A percentile compares a stretch with the other conserved stretches of the same genome.
Evolutionary conservation across 2,329 filamentous ascomycete genomes (phyloP).

Genomic region (Fusarium bactridioides): DNA sequence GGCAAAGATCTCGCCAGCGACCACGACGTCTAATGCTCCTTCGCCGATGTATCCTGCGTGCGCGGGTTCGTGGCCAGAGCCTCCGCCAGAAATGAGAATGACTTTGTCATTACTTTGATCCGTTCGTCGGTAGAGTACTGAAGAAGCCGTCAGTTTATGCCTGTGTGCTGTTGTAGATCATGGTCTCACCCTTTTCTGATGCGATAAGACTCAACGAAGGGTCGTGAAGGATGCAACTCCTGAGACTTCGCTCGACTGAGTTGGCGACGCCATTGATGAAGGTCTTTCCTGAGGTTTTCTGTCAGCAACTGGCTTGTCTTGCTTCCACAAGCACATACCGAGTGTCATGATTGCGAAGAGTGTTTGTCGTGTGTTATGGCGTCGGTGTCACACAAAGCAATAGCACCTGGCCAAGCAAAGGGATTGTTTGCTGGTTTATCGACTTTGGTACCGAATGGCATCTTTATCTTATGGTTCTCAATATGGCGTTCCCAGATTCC

Average conservation of each 20-base stretch:
- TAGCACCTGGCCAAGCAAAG: neutral
- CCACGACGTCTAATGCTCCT: slow-evolving; percentile 33
- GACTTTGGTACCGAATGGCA: neutral
- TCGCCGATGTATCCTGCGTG: slow-evolving; percentile 39
- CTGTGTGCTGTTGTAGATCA: accelerated
- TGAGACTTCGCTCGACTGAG: slow-evolving; percentile 30
- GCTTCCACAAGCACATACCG: slow-evolving; percentile 12
- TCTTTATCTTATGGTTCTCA: neutral
- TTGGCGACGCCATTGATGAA: slow-evolving; percentile 34
- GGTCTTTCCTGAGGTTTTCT: slow-evolving; percentile 27
- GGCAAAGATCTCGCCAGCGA: slow-evolving; percentile 39
- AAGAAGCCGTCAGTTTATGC: neutral
- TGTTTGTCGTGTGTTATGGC: neutral
- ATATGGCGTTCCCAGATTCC: neutral
- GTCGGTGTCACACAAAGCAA: neutral
- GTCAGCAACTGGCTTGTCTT: neutral
- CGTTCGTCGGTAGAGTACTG: slow-evolving; percentile 34
- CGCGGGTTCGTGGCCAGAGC: slow-evolving; percentile 38
- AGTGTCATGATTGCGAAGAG: slow-evolving; percentile 27
- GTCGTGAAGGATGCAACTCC: slow-evolving; percentile 37
- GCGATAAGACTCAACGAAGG: slow-evolving; percentile 33
- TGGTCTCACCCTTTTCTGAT: slow-evolving; percentile 29
- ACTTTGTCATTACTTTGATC: slow-evolving; percentile 27
- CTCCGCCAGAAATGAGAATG: slow-evolving; percentile 34
- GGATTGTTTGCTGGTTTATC: neutral